phyloP scores from a whole-genome alignment of 352 stramenopile species.

The Phytophthora sp. region DNA sequence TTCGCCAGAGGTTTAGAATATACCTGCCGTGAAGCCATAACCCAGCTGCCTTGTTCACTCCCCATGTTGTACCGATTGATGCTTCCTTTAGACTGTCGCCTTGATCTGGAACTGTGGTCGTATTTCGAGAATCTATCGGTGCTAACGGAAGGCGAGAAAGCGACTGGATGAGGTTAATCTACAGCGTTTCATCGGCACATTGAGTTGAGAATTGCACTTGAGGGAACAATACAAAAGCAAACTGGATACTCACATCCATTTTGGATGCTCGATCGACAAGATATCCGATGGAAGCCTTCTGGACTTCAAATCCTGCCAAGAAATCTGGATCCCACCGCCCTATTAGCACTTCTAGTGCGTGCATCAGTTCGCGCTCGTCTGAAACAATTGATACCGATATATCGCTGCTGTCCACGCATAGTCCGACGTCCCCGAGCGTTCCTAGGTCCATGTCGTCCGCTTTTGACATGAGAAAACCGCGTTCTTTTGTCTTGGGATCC shows the following conservation, averaged over 20 bases:
- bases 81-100: conserved; percentile 40
- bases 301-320: conserved; percentile 88
- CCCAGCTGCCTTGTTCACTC: conserved; percentile 82
- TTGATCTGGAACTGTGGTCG: conserved; percentile 26
- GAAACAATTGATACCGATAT: conserved; percentile 37
- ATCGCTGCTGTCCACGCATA: conserved; percentile 48
- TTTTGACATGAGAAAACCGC: conserved; percentile 54
- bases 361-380: conserved; percentile 70
- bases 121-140: conserved; percentile 65
- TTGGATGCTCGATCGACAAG: conserved; percentile 68
- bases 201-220: neutral
- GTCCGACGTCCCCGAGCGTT: conserved; percentile 24
- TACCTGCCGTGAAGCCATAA: conserved; percentile 91
- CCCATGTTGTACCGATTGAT: conserved; percentile 79
- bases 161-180: conserved; percentile 80
- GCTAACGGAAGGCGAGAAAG: conserved; percentile 63
- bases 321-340: conserved; percentile 89
- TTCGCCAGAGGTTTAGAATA: conserved; percentile 94
- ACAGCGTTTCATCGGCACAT: conserved; percentile 25
- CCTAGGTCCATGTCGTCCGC: conserved; percentile 26
- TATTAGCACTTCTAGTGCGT: conserved; percentile 59
- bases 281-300: conserved; percentile 82
- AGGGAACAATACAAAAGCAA: conserved; percentile 3
- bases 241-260: conserved; percentile 53
- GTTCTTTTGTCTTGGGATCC: conserved; percentile 53